Evolutionary conservation across 768 basidiomycete species (phyloP), one percentile per base, ranked within the genome.

Genomic region (Pisolithus albus): DNA sequence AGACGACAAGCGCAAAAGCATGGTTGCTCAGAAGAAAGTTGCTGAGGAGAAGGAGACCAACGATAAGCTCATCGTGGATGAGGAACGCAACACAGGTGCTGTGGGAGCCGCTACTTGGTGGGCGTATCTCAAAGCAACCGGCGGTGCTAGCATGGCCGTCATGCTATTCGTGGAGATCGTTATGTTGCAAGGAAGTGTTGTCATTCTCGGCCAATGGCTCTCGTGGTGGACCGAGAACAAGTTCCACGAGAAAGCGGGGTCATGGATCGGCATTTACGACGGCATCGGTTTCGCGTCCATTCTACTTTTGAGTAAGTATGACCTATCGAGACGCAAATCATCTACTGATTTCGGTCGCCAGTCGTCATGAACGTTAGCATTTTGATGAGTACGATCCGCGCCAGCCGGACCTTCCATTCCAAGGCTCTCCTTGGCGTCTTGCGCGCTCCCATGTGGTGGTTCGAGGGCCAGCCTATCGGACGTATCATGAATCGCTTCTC

Each of bases 401-500:
- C 64, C 7, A 61, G 64, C 49, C 60, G 63, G 40, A 55, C 50
- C 30, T 53, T 66, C 56, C 59, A 70, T 40, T 61, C 58, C 41
- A 56, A 44, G 16, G 55, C 56, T 4, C 58, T 64, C 30, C 41
- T 43, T 11, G 63, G 63, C 42, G 63, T 64, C 47, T 47, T 64
- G 28, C 24, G 54, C 34, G 60, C 63, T 45, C 63, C 63, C 32
- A 53, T 64, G 39, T 64, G 63, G 63, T 64, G 63, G 63, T 64
- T 64, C 52, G 63, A 64, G 50, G 56, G 63, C 51, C 63, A 64
- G 48, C 72, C 71, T 9, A 70, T 69, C 37, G 78, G 77, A 0
- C 70, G 73, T 1, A 70, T 79, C 52, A 70, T 75, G 57, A 78
- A 77, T 56, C 68, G 78, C 9, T 72, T 80, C 50, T 72, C 72